phyloP scores from a whole-genome alignment of 495 filamentous ascomycete genomes.

The Hypomontagnella monticulosa region DNA sequence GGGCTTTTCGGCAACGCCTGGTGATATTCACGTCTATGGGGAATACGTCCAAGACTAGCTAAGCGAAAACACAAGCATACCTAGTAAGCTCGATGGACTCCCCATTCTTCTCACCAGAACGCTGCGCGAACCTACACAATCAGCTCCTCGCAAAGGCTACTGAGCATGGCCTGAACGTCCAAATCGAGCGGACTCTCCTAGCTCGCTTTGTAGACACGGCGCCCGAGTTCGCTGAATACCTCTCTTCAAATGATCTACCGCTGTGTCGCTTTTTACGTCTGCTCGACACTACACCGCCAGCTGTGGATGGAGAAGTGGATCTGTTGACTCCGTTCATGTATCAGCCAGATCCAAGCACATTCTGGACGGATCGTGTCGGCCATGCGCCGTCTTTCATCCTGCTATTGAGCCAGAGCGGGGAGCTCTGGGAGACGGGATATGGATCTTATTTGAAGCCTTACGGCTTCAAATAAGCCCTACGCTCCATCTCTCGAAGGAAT shows the following conservation, averaged over 20 bases:
- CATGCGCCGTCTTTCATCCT: conserved; percentile 1
- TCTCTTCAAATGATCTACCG: conserved; percentile 6
- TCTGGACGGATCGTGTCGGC: conserved; percentile 8
- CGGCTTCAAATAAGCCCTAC: too few species aligned
- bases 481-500: too few species aligned
- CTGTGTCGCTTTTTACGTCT: conserved; percentile 4
- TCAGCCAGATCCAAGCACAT: conserved; percentile 13
- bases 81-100: too few species aligned
- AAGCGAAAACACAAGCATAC: too few species aligned
- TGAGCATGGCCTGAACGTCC: background rate
- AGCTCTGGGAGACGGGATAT: too few species aligned
- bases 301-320: background rate
- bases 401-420: too few species aligned
- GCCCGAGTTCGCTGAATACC: conserved; percentile 13
- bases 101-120: conserved; percentile 11
- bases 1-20: too few species aligned
- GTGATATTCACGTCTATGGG: too few species aligned
- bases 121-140: conserved; percentile 15
- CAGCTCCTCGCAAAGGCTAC: conserved; percentile 9
- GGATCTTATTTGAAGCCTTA: too few species aligned
- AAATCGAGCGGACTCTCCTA: conserved; percentile 1
- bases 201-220: conserved; percentile 4
- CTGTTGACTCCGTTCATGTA: conserved; percentile 13
- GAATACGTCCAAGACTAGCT: too few species aligned
- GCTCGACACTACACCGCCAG: conserved; percentile 2